phyloP scores from a whole-genome alignment of 2,329 filamentous ascomycete species.

The Claviceps fusiformis region DNA sequence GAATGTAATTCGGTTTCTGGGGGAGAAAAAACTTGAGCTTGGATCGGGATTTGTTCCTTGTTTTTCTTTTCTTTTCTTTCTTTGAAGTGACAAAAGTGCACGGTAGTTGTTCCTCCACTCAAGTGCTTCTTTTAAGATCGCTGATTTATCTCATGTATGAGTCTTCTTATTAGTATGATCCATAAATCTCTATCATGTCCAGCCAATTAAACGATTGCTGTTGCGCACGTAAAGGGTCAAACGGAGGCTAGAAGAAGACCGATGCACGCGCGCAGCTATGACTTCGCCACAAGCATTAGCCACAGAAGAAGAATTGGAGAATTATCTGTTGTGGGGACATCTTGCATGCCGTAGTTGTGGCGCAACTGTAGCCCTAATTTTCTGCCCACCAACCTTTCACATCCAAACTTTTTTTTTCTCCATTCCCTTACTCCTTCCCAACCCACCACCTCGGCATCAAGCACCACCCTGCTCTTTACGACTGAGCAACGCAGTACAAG shows the following conservation, averaged over 20 bases:
- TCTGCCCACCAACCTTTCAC: constrained; percentile 18
- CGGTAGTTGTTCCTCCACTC: neutral
- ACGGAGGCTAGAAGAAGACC: neutral
- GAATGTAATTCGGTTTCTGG: neutral
- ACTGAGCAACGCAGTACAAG: constrained; percentile 22
- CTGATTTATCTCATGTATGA: neutral
- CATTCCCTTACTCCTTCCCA: constrained; percentile 10
- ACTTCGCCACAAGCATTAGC: constrained; percentile 3
- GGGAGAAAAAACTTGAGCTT: too few relatives aligned
- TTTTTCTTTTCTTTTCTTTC: too few relatives aligned
- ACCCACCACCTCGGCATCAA: constrained; percentile 17
- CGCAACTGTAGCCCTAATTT: constrained; percentile 24
- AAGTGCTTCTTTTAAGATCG: neutral
- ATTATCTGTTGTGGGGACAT: constrained; percentile 10
- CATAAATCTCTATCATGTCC: neutral
- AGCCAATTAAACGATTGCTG: neutral
- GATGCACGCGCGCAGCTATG: constrained; percentile 3
- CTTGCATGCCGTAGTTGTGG: neutral
- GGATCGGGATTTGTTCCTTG: too few relatives aligned
- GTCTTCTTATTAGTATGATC: neutral
- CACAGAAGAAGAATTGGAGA: constrained; percentile 3
- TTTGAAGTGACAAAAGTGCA: neutral
- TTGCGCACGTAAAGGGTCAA: neutral
- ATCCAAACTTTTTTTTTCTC: constrained; percentile 16
- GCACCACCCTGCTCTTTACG: constrained; percentile 20